Base-by-base conservation (phyloP, 2,329 filamentous ascomycete genomes). In the Grosmannia huntii region DNA sequence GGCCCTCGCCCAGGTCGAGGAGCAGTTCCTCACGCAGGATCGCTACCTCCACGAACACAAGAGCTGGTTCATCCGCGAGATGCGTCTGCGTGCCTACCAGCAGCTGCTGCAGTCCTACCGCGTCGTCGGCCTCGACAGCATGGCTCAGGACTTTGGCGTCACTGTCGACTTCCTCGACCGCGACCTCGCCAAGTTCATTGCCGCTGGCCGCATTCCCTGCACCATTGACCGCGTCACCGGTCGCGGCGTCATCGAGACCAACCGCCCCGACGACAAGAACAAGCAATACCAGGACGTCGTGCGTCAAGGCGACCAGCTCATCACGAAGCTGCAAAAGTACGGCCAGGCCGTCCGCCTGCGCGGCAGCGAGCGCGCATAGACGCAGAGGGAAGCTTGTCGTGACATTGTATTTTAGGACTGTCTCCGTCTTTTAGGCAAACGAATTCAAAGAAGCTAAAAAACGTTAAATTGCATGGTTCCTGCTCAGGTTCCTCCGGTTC, bases 311-410 rank as follows among this genome's bases (percentile, higher is more conserved):
- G 94, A 99, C 72, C 89, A 95, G 73, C 80, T 99, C 62, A 97
- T 99, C 71, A 99, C 94, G 60, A 99, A 99, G 80, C 78, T 99
- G 65, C 94, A 99, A 76, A 99, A 99, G 80, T 99, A 99, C 72
- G 94, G 94, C 51, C 94, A 99, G 74, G 88, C 94, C 2, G 94
- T 99, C 63, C 83, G 94, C 68, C 78, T 99, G 74, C 84, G 94
- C 67, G 94, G 94, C 48, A 97, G 92, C 69, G 94, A 99, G 79
- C 83, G 94, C 67, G 90, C 89, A 66, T 96, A 78, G 36, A 21
- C 4, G 5, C 25, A 7, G 6, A 3, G n/a, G 9, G 16, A 12
- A 14, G 44, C 4, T 23, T 16, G 36, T 38, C 36, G 12, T 14
- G 36, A 14, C 36, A 38, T 16, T 38, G 36, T 38, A 16, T 33